phyloP scores from a whole-genome alignment of 148 eudicot genomes.

The Rhododendron mucronatum region DNA sequence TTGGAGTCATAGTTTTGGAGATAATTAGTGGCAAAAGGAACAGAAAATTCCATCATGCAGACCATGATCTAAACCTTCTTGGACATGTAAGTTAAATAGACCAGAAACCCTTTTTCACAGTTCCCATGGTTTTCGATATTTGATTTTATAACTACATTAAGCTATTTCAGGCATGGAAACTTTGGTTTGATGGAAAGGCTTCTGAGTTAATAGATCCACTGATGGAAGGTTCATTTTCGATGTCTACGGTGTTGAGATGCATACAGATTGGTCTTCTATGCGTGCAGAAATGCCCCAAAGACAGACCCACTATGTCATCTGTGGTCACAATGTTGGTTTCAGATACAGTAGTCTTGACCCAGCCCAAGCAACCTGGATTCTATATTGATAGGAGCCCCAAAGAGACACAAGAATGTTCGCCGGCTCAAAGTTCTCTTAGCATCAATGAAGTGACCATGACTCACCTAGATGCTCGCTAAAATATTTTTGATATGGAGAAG shows the following conservation, averaged over 20 bases:
- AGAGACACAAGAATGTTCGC: background rate
- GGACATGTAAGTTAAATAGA: background rate
- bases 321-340: background rate
- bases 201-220: background rate
- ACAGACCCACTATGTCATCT: conserved; percentile 3
- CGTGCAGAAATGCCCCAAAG: background rate
- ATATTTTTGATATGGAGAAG: too few species aligned
- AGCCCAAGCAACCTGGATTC: conserved; percentile 5
- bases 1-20: conserved; percentile 6
- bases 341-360: background rate
- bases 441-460: too few species aligned
- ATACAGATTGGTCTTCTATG: conserved; percentile 8
- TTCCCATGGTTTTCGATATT: too few species aligned
- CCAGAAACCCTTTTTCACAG: background rate
- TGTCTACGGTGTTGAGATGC: background rate
- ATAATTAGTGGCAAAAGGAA: background rate
- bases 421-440: too few species aligned
- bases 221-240: background rate
- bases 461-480: too few species aligned
- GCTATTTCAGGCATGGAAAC: conserved; percentile 19
- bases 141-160: background rate
- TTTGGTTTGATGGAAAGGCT: conserved; percentile 16
- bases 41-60: background rate
- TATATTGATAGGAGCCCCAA: background rate
- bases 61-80: conserved; percentile 9